Evolutionary conservation across 305 asterid species (phyloP).

Genomic region (Fraxinus dipetala): DNA sequence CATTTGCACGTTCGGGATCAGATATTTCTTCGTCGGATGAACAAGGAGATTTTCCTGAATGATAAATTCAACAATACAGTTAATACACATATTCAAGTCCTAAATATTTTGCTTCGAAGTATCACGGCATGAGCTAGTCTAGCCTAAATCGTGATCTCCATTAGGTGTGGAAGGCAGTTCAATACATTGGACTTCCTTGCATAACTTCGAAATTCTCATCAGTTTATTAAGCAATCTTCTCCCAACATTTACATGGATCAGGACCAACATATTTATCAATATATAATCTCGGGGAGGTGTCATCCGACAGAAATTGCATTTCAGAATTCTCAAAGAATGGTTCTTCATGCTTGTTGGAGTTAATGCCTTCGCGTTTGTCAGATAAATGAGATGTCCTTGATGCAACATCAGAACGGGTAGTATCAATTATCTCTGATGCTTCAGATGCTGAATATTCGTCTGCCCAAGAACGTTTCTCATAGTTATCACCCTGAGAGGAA

Average conservation of each 20-base stretch:
- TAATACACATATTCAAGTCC: neutral
- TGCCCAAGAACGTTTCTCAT: constrained; percentile 43
- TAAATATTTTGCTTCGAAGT: neutral
- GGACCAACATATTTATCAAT: constrained; percentile 93
- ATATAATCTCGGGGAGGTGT: constrained; percentile 64
- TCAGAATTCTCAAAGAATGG: constrained; percentile 48
- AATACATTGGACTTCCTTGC: constrained; percentile 65
- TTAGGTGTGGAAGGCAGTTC: constrained; percentile 24
- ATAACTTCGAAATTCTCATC: constrained; percentile 38
- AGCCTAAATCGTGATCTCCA: neutral
- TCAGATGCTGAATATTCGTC: constrained; percentile 70
- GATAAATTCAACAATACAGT: neutral
- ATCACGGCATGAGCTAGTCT: neutral
- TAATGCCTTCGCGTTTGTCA: constrained; percentile 32
- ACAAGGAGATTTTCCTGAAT: constrained; percentile 34
- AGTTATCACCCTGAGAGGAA: constrained; percentile 40
- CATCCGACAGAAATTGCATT: constrained; percentile 61
- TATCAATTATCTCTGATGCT: constrained; percentile 59
- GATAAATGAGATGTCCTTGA: constrained; percentile 41
- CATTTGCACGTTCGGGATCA: constrained; percentile 19
- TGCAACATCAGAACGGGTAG: constrained; percentile 40
- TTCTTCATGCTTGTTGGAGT: constrained; percentile 34
- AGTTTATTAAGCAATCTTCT: constrained; percentile 50
- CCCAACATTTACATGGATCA: constrained; percentile 87
- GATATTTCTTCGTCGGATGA: constrained; percentile 40